These are phyloP conservation scores for Rhynchospora tenuis DNA, from an alignment of 176 grass and related monocot species.

Conservation along the genomic window DNA sequence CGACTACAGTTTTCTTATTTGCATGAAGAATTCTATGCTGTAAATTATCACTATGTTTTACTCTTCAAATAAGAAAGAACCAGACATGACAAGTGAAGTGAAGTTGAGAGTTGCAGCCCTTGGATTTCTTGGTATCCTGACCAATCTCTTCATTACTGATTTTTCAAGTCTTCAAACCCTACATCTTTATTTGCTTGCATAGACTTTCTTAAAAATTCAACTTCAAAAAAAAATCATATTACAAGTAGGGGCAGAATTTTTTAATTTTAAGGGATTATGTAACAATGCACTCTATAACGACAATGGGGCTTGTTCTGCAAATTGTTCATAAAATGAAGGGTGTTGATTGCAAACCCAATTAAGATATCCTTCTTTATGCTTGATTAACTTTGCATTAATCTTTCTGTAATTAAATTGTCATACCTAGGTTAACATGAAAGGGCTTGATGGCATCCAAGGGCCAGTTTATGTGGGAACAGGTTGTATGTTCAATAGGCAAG, in stretches of 20 bases:
- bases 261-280: not conserved
- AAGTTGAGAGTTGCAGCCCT: not conserved
- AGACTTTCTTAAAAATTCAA: not conserved
- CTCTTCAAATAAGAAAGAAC: not conserved
- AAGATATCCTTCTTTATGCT: not conserved
- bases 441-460: slow-evolving; percentile 95
- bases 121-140: not conserved
- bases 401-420: slow-evolving; percentile 19
- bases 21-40: not conserved
- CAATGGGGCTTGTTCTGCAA: not conserved
- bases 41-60: not conserved
- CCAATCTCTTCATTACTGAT: not conserved
- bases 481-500: slow-evolving; percentile 95
- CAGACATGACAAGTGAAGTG: not conserved
- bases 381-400: not conserved
- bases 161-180: not conserved
- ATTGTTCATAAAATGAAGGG: slow-evolving; percentile 18
- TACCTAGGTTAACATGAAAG: slow-evolving; percentile 98
- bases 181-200: not conserved
- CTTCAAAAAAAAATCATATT: not conserved
- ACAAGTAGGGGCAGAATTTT: not conserved
- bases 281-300: not conserved
- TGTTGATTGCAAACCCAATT: slow-evolving; percentile 9
- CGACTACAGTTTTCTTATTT: not conserved
- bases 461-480: slow-evolving; percentile 99